Conservation (phyloP, 352 stramenopile genomes). For the Globisporangium radiosum region DNA sequence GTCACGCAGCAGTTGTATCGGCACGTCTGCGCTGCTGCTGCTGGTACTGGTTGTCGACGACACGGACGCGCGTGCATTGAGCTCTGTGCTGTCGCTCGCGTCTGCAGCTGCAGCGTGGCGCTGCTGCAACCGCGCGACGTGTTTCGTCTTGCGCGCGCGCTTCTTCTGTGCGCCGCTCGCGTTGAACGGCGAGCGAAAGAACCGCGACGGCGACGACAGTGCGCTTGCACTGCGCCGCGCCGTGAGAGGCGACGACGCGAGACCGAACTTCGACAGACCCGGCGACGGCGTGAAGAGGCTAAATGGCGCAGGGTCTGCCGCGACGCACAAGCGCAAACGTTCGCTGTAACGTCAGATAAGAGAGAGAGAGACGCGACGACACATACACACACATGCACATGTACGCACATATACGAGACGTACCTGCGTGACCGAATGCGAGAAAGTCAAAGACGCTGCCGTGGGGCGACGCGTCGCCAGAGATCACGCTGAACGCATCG, state of each 20-base stretch:
- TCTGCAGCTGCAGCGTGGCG: background rate
- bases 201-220: slow-evolving; percentile 53
- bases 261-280: slow-evolving; percentile 13
- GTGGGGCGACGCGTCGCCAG: slow-evolving; percentile 30
- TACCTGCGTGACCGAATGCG: slow-evolving; percentile 20
- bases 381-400: background rate
- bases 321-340: background rate
- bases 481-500: slow-evolving; percentile 39
- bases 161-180: slow-evolving; percentile 11
- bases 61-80: background rate
- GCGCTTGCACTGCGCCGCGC: slow-evolving; percentile 19
- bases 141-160: slow-evolving; percentile 7
- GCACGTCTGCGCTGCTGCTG: background rate
- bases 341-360: slow-evolving; percentile 7
- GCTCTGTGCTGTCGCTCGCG: slow-evolving; percentile 3
- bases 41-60: slow-evolving; percentile 5
- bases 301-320: slow-evolving; percentile 24
- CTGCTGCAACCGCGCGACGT: background rate
- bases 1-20: background rate
- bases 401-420: background rate
- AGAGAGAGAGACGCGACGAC: background rate
- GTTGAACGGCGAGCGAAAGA: slow-evolving; percentile 64
- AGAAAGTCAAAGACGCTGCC: slow-evolving; percentile 60
- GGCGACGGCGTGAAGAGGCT: slow-evolving; percentile 53
- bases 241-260: slow-evolving; percentile 16